Evolutionary conservation across 1,284 basidiomycete species (phyloP).

Genomic region (Moniliella sp.): DNA sequence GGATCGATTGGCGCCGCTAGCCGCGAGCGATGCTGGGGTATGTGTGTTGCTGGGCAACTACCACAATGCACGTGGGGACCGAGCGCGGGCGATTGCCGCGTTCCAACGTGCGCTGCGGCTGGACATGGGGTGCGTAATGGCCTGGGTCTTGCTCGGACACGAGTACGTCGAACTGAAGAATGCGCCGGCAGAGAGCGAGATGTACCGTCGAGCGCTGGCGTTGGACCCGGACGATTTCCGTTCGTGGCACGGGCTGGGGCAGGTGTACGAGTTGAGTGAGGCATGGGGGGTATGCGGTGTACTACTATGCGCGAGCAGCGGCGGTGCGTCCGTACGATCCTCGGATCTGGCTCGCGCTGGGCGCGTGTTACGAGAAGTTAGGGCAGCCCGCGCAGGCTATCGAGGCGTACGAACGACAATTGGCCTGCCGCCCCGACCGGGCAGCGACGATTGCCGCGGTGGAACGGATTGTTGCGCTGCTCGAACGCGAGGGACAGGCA

Average conservation of each 20-base stretch:
- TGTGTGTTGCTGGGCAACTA: constrained; percentile 88
- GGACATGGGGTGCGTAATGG: constrained; percentile 76
- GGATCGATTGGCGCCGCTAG: constrained; percentile 38
- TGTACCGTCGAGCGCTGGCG: constrained; percentile 81
- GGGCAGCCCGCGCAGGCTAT: constrained; percentile 28
- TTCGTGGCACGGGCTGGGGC: constrained; percentile 94
- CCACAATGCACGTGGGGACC: constrained; percentile 73
- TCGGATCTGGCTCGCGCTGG: constrained; percentile 82
- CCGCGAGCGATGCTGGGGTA: constrained; percentile 42
- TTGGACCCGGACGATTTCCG: constrained; percentile 60
- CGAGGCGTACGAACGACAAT: constrained; percentile 25
- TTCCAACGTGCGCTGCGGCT: constrained; percentile 80
- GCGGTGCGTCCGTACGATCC: constrained; percentile 65
- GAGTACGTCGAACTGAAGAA: constrained; percentile 98
- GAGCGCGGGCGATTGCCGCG: constrained; percentile 84
- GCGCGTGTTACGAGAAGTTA: constrained; percentile 76
- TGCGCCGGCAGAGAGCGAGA: constrained; percentile 90
- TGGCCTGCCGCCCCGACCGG: constrained; percentile 22
- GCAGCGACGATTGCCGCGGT: constrained; percentile 18
- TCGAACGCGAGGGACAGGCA: constrained; percentile 15
- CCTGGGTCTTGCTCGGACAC: constrained; percentile 98
- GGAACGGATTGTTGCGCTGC: constrained; percentile 22
- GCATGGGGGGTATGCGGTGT: constrained; percentile 87
- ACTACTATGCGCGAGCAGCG: constrained; percentile 84
- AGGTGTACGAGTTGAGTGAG: constrained; percentile 84